A percentile compares a stretch with the other conserved stretches of the same genome.
Conservation (phyloP, 2,329 filamentous ascomycete genomes). For the Calonectria leucothoes region DNA sequence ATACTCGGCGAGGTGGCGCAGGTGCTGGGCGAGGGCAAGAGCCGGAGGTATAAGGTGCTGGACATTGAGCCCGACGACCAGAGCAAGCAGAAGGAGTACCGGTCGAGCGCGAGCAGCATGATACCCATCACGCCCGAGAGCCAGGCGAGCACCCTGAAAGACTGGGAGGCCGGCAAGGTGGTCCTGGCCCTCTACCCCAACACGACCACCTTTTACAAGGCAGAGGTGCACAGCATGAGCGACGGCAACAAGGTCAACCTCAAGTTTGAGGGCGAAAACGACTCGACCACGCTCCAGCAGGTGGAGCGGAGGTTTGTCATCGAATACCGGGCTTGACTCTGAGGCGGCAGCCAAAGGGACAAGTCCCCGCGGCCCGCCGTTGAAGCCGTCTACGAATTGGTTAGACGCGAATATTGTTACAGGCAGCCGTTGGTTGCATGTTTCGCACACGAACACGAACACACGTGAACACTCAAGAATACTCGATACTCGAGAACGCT, state of each 20-base stretch:
- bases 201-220: conserved; percentile 88
- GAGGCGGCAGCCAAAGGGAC: background rate
- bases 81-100: conserved; percentile 75
- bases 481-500: too few species aligned
- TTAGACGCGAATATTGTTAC: conserved; percentile 1
- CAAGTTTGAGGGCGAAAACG: conserved; percentile 84
- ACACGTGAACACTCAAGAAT: too few species aligned
- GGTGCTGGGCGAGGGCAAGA: conserved; percentile 81
- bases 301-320: conserved; percentile 82
- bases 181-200: conserved; percentile 85
- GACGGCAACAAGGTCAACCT: conserved; percentile 68
- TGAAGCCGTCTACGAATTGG: background rate
- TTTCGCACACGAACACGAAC: background rate
- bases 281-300: conserved; percentile 77
- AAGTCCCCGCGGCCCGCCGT: background rate
- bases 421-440: background rate
- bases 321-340: conserved; percentile 67
- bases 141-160: conserved; percentile 62
- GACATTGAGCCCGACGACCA: conserved; percentile 81
- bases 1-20: conserved; percentile 84
- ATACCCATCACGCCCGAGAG: conserved; percentile 76
- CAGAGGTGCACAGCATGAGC: conserved; percentile 80
- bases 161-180: conserved; percentile 75
- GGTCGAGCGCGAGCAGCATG: conserved; percentile 79
- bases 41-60: conserved; percentile 81